phyloP scores from a whole-genome alignment of 2,329 filamentous ascomycete genomes.

The Diaporthe velutina region DNA sequence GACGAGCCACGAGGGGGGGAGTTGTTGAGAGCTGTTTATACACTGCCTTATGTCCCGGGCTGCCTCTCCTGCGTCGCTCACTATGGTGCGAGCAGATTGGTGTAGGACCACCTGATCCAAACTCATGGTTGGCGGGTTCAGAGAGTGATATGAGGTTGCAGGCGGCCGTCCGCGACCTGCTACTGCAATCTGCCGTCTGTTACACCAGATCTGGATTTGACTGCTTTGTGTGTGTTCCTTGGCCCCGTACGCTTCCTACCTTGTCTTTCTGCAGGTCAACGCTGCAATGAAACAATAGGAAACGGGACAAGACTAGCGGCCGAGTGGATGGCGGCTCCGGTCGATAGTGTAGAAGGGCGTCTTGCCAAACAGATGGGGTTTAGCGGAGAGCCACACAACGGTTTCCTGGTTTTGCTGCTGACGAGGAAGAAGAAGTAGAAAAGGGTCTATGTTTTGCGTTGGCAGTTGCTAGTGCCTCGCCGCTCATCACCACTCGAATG shows the following conservation, averaged over 20 bases:
- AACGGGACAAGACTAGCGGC: constrained; percentile 27
- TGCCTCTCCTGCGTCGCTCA: constrained; percentile 19
- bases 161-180: constrained; percentile 37
- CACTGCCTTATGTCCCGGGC: constrained; percentile 31
- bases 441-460: neutral
- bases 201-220: constrained; percentile 41
- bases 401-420: neutral
- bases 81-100: constrained; percentile 25
- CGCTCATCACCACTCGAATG: neutral
- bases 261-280: constrained; percentile 28
- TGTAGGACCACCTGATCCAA: constrained; percentile 39
- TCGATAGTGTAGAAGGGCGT: neutral
- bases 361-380: neutral
- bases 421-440: neutral
- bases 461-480: constrained; percentile 1
- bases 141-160: constrained; percentile 38
- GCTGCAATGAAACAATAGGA: constrained; percentile 34
- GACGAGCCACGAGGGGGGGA: constrained; percentile 30
- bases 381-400: constrained; percentile 20
- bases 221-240: constrained; percentile 23
- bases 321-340: constrained; percentile 20
- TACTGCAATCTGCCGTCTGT: constrained; percentile 41
- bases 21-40: constrained; percentile 32
- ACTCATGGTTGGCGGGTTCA: constrained; percentile 38
- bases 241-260: constrained; percentile 15